Base-by-base conservation (phyloP, 2,329 filamentous ascomycete species). In the Rhynchosporium graminicola region DNA sequence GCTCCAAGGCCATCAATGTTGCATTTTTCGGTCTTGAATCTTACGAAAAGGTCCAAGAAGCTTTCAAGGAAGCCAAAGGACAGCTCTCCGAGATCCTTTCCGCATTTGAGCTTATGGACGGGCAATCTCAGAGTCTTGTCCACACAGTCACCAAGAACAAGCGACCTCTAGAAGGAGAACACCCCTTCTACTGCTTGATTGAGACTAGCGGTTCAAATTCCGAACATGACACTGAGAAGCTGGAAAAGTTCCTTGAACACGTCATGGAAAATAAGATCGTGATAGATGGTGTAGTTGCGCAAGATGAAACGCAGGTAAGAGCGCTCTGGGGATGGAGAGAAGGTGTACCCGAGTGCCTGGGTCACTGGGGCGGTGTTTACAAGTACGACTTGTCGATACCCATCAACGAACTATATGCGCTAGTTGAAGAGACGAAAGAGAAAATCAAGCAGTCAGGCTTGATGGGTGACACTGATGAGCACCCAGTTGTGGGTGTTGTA, bases 381-480 rank as follows among this genome's bases (percentile, higher is more conserved):
- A 99, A 99, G 79, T 99, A 99, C 76, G 95, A 99, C 74, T 83
- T 99, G 38, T 98, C 95, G 6, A 97, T 99, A 68, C 95, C 95
- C 1, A 83, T 99, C 33, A 78, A 84, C 12, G 88, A 97, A 69
- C 86, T 99, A 72, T 99, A 99, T 78, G 81, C 85, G 69, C 82
- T 99, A 36, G 95, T 99, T 36, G 90, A 95, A 68, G 95, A 98
- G 70, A 89, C 88, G 28, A 84, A 89, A 66, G 86, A 85, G 59
- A 87, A 87, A 59, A 83, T 99, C 68, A 82, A 83, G 1, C 82
- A 87, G 59, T 87, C 88, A 38, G 92, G 92, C 0, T 82, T 98
- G 2, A 81, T 96, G 46, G 90, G 91, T 59, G 87, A 91, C 50
- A 86, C 87, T 5, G 86, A 90, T 61, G 87, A 87, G 51, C 84